These are phyloP conservation scores for Bolboschoenus planiculmis DNA, from an alignment of 176 grass and related monocot genomes.

Conservation along the genomic window DNA sequence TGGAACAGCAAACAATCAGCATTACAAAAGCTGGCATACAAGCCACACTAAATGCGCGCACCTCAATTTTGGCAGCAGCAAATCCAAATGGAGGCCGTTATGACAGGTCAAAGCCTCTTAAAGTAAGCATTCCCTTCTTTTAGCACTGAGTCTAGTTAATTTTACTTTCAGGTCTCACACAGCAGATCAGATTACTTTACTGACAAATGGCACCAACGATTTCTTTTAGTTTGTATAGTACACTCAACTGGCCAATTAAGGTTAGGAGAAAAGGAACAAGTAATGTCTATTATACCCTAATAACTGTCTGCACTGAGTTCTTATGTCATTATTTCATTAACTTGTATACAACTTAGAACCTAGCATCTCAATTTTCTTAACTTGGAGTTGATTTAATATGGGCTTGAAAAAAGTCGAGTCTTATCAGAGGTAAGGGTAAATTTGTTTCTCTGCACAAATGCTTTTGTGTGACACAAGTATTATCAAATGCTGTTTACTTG, in stretches of 20 bases:
- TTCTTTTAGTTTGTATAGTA: constrained; percentile 15
- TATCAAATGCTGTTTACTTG: not conserved
- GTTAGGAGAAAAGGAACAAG: not conserved
- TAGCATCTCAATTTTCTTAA: not conserved
- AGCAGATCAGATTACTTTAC: not conserved
- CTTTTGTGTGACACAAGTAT: not conserved
- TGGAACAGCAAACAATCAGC: constrained; percentile 99
- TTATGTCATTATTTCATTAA: not conserved
- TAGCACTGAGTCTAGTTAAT: not conserved
- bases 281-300: not conserved
- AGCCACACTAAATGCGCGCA: constrained; percentile 89
- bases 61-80: constrained; percentile 94
- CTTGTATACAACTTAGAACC: not conserved
- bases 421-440: not conserved
- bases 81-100: constrained; percentile 94
- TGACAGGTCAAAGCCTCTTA: constrained; percentile 93
- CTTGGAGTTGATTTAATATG: not conserved
- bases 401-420: not conserved
- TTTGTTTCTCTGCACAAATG: not conserved
- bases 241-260: not conserved
- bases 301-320: constrained; percentile 39
- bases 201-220: constrained; percentile 15
- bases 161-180: not conserved
- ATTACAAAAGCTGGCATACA: constrained; percentile 99
- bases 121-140: constrained; percentile 32